Evolutionary conservation across 257 asterid species (phyloP).

Genomic region (Lithospermum erythrorhizon): DNA sequence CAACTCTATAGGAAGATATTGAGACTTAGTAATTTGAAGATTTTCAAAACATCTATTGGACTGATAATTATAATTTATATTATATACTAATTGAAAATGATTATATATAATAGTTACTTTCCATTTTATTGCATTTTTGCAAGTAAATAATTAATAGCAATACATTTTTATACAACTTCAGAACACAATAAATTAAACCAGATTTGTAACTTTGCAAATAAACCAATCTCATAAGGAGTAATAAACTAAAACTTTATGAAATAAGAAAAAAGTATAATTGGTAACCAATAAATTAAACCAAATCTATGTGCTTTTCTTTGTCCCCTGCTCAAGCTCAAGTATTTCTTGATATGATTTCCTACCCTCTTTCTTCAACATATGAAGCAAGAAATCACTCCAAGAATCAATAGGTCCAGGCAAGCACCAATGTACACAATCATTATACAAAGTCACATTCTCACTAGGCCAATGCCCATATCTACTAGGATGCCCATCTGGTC

Average conservation of each 20-base stretch:
- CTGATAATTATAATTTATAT: too few relatives aligned
- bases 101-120: too few relatives aligned
- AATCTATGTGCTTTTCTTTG: not conserved
- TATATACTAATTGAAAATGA: too few relatives aligned
- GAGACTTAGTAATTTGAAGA: too few relatives aligned
- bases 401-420: slow-evolving; percentile 42
- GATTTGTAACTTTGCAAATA: too few relatives aligned
- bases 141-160: too few relatives aligned
- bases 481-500: slow-evolving; percentile 41
- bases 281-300: not conserved
- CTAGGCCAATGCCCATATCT: slow-evolving; percentile 21
- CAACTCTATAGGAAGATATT: too few relatives aligned
- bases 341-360: slow-evolving; percentile 12
- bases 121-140: too few relatives aligned
- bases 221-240: too few relatives aligned
- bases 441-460: slow-evolving; percentile 20
- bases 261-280: not conserved
- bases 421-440: slow-evolving; percentile 42
- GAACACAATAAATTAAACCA: not conserved
- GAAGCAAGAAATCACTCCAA: slow-evolving; percentile 35
- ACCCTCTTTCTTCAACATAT: slow-evolving; percentile 33
- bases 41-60: too few relatives aligned
- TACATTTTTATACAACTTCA: not conserved
- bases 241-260: too few relatives aligned
- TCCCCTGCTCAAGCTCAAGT: not conserved